These are phyloP conservation scores for Castanea sativa DNA, from an alignment of 306 rosid genomes.

Conservation along the genomic window DNA sequence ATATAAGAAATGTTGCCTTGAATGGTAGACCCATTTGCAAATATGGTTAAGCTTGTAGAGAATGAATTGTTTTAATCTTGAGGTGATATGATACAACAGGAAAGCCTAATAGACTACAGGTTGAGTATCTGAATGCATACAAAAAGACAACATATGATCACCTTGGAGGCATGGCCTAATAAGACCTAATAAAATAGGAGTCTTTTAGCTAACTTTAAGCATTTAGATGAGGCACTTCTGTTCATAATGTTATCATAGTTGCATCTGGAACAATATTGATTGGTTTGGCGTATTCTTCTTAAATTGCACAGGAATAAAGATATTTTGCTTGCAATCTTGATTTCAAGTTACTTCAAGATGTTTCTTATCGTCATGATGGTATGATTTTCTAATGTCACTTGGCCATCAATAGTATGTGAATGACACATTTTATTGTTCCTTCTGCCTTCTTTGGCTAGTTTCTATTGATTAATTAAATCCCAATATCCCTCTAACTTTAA, in stretches of 20 bases:
- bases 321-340: slow-evolving; percentile 59
- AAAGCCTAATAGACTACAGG: neutral
- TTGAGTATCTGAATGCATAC: neutral
- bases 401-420: neutral
- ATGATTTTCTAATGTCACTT: slow-evolving; percentile 19
- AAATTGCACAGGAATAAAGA: slow-evolving; percentile 50
- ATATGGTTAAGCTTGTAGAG: neutral
- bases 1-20: neutral
- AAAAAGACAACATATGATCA: neutral
- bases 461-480: slow-evolving; percentile 1
- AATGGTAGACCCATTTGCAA: slow-evolving; percentile 2
- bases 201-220: slow-evolving; percentile 12
- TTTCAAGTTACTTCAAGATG: slow-evolving; percentile 88
- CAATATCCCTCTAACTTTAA: slow-evolving; percentile 21
- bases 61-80: neutral
- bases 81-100: neutral
- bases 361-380: slow-evolving; percentile 84
- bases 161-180: neutral
- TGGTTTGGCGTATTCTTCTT: slow-evolving; percentile 19
- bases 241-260: neutral
- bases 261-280: neutral
- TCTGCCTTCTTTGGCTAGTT: neutral
- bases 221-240: neutral
- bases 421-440: neutral
- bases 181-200: neutral